Evolutionary conservation across 2,329 filamentous ascomycete species (phyloP).

Genomic region (Blastomyces percursus): DNA sequence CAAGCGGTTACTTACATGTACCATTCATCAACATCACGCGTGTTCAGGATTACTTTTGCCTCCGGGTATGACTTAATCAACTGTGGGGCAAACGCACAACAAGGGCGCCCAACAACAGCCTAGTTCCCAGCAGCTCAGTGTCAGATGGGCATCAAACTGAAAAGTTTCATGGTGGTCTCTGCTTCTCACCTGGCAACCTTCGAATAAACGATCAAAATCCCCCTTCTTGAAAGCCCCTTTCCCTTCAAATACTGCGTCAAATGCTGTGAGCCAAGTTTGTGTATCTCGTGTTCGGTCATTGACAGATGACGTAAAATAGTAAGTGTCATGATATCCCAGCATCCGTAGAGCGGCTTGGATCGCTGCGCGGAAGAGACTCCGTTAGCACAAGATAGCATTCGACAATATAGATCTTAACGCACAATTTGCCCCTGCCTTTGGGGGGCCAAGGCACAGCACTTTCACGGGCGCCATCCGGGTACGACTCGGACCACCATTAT

Average conservation of each 20-base stretch:
- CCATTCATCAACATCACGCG: constrained; percentile 56
- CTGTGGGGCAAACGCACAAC: constrained; percentile 56
- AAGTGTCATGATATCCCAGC: constrained; percentile 57
- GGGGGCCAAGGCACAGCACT: constrained; percentile 10
- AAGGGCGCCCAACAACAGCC: constrained; percentile 59
- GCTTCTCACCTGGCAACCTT: constrained; percentile 43
- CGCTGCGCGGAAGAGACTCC: constrained; percentile 31
- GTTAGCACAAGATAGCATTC: background rate
- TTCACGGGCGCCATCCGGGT: constrained; percentile 9
- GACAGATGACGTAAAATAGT: constrained; percentile 62
- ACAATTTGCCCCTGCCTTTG: constrained; percentile 10
- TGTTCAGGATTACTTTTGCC: constrained; percentile 59
- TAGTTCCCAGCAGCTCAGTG: background rate
- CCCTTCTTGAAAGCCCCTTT: constrained; percentile 52
- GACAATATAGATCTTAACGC: background rate
- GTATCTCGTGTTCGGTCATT: constrained; percentile 58
- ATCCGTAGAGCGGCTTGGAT: constrained; percentile 55
- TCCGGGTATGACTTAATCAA: constrained; percentile 63
- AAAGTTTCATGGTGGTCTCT: background rate
- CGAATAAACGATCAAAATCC: constrained; percentile 59
- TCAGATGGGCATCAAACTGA: background rate
- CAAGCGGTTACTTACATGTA: constrained; percentile 30
- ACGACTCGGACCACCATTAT: background rate
- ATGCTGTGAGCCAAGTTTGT: constrained; percentile 59
- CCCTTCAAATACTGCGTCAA: constrained; percentile 52